phyloP scores from a whole-genome alignment of 495 filamentous ascomycete genomes.

The Penicillium goetzii region DNA sequence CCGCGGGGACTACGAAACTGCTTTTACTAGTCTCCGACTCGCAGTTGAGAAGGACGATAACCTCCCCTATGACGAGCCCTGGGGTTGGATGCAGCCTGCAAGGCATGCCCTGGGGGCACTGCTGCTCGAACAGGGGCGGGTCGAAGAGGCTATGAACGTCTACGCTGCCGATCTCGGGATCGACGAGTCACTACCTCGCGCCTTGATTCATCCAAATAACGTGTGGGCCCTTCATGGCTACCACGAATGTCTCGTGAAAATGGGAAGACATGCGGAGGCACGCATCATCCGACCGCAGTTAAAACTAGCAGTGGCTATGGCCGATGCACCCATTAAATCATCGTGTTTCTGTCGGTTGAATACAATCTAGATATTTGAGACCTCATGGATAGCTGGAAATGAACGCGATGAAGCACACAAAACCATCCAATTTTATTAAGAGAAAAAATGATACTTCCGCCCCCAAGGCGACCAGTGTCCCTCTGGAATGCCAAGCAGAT shows the following conservation, averaged over 20 bases:
- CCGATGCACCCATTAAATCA: conserved; percentile 61
- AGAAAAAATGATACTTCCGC: not conserved
- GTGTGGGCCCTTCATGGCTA: conserved; percentile 71
- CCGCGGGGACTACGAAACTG: conserved; percentile 53
- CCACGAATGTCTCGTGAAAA: conserved; percentile 61
- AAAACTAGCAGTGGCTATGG: conserved; percentile 51
- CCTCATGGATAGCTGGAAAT: not conserved
- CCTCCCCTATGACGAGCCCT: conserved; percentile 68
- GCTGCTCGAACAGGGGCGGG: conserved; percentile 60
- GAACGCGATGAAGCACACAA: not conserved
- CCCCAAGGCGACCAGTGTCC: not conserved
- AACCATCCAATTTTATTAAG: not conserved
- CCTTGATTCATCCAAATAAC: conserved; percentile 65
- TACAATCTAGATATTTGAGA: conserved; percentile 5
- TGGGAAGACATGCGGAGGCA: conserved; percentile 55
- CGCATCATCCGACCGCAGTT: conserved; percentile 52
- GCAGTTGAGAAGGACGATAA: conserved; percentile 59
- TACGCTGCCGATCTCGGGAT: conserved; percentile 68
- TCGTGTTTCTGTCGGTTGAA: conserved; percentile 64
- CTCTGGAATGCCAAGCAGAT: not conserved
- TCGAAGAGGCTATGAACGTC: conserved; percentile 56
- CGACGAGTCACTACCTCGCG: conserved; percentile 55
- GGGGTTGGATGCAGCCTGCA: conserved; percentile 72
- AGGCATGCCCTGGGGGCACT: conserved; percentile 68
- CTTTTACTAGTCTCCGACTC: conserved; percentile 56